phyloP scores from a whole-genome alignment of 2,329 filamentous ascomycete species.

The Scytalidium sp. region DNA sequence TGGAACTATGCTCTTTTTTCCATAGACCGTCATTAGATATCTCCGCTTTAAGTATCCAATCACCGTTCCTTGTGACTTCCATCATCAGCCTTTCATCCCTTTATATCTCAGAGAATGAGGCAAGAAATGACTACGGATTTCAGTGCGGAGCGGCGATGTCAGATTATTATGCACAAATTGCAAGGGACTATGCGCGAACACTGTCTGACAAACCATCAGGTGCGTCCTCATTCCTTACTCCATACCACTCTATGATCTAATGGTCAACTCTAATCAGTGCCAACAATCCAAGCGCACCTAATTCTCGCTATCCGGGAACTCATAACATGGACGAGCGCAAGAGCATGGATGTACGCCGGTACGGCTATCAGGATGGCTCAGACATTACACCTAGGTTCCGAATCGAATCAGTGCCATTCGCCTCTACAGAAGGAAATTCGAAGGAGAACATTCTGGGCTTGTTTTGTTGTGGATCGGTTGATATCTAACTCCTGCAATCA shows the following conservation, averaged over 20 bases:
- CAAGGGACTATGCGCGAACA: constrained; percentile 1
- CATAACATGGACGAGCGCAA: constrained; percentile 5
- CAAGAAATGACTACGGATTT: neutral
- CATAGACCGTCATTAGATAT: constrained; percentile 9
- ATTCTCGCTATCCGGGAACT: constrained; percentile 11
- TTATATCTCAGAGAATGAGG: constrained; percentile 6
- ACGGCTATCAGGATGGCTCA: constrained; percentile 11
- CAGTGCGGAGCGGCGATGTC: neutral
- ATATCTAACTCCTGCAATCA: constrained; percentile 10
- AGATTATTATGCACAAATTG: constrained; percentile 1
- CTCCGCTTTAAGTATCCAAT: neutral
- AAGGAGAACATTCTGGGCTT: constrained; percentile 10
- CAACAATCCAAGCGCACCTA: constrained; percentile 8
- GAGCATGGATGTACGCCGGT: constrained; percentile 12
- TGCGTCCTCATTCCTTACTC: neutral
- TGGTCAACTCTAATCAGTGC: neutral
- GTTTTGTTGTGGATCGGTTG: constrained; percentile 7
- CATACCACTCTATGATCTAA: neutral
- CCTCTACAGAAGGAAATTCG: constrained; percentile 8
- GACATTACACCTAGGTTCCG: constrained; percentile 7
- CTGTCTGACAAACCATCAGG: constrained; percentile 8
- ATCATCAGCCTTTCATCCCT: constrained; percentile 7
- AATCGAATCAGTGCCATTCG: constrained; percentile 8
- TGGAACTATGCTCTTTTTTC: constrained; percentile 6
- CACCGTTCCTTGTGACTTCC: constrained; percentile 4